phyloP scores from a whole-genome alignment of 2,329 filamentous ascomycete species.

The Xylaria sp. region DNA sequence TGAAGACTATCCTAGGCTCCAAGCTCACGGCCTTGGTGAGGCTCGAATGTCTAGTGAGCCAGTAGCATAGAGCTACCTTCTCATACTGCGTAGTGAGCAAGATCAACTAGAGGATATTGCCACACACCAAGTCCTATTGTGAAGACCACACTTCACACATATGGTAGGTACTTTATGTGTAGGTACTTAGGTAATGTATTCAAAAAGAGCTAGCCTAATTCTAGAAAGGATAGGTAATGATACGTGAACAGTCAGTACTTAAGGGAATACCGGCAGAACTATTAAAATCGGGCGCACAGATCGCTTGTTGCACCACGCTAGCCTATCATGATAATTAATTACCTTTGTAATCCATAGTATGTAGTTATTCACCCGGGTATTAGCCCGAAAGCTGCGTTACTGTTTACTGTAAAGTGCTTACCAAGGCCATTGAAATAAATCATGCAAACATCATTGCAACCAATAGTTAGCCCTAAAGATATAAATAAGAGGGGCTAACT shows the following conservation, averaged over 20 bases:
- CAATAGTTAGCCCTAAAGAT: background rate
- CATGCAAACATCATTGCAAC: background rate
- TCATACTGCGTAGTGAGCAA: no score
- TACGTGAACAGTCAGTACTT: no score
- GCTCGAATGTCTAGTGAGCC: no score
- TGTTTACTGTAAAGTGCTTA: no score
- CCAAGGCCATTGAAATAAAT: slow-evolving; percentile 1
- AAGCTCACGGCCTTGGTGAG: no score
- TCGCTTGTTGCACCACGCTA: background rate
- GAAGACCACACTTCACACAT: background rate
- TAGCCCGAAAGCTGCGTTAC: slow-evolving; percentile 10
- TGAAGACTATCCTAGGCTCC: no score
- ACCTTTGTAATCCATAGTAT: no score
- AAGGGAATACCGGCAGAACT: no score
- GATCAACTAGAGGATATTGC: no score
- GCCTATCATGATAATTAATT: background rate
- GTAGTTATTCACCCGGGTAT: slow-evolving; percentile 25
- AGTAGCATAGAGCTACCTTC: no score
- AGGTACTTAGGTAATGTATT: background rate
- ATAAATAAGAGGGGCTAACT: slow-evolving; percentile 20
- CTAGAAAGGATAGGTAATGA: background rate
- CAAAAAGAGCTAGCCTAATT: background rate
- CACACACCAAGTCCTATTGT: no score
- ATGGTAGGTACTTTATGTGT: background rate
- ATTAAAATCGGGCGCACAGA: background rate